Conservation (phyloP, 192 early-diverging fungal species). For the Linnemannia exigua region DNA sequence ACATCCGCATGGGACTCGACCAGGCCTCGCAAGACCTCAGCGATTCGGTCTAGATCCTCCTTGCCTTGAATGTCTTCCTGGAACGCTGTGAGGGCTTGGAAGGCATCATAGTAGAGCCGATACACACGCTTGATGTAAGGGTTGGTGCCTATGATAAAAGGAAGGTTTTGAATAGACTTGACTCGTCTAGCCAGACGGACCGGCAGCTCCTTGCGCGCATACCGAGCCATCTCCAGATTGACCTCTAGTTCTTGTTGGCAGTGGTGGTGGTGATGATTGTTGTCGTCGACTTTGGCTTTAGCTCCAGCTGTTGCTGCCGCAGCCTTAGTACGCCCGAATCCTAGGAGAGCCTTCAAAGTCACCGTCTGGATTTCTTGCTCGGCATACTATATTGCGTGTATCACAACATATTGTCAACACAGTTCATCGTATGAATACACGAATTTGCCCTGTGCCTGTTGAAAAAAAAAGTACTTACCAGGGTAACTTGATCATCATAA, state of each 20-base stretch:
- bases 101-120: constrained; percentile 82
- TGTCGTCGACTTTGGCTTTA: not conserved
- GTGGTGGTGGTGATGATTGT: not conserved
- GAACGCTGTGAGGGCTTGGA: constrained; percentile 66
- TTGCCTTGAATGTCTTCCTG: constrained; percentile 70
- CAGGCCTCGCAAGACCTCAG: constrained; percentile 77
- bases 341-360: constrained; percentile 18
- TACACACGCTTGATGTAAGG: constrained; percentile 90
- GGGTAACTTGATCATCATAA: constrained; percentile 31
- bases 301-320: not conserved
- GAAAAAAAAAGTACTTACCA: constrained; percentile 7
- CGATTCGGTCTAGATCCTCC: constrained; percentile 74
- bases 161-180: constrained; percentile 87
- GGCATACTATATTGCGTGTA: constrained; percentile 11
- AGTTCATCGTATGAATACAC: no score
- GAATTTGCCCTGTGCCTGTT: not conserved
- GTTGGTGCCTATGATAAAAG: constrained; percentile 96
- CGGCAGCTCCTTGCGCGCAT: constrained; percentile 83
- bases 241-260: constrained; percentile 8
- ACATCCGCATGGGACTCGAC: constrained; percentile 86
- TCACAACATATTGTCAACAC: no score
- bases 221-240: constrained; percentile 56
- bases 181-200: constrained; percentile 90
- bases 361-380: constrained; percentile 25
- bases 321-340: constrained; percentile 8